phyloP scores from a whole-genome alignment of 1,139 yeast species.

The Nematodospora anomalae region DNA sequence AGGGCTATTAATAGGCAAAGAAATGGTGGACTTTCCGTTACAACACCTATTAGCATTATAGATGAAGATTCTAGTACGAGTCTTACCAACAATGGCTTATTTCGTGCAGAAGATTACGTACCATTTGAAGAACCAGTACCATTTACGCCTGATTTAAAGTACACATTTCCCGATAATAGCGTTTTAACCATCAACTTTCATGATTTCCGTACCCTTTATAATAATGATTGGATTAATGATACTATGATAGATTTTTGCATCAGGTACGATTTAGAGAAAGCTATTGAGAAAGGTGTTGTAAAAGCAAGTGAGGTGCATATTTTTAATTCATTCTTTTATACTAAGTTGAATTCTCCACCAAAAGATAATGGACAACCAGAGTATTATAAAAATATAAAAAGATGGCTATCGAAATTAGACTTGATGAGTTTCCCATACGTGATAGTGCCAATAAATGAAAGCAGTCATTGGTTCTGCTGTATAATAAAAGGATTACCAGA shows the following conservation, averaged over 20 bases:
- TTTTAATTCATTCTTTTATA: conserved; percentile 83
- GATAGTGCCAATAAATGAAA: conserved; percentile 80
- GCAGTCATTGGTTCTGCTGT: conserved; percentile 87
- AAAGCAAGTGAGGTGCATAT: conserved; percentile 47
- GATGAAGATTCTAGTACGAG: background rate
- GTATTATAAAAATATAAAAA: conserved; percentile 63
- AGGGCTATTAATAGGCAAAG: conserved; percentile 4
- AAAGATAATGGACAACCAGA: conserved; percentile 20
- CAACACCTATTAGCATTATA: background rate
- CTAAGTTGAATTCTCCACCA: conserved; percentile 49
- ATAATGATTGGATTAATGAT: conserved; percentile 77
- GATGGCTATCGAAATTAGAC: conserved; percentile 78
- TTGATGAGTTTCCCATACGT: conserved; percentile 61
- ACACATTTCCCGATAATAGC: conserved; percentile 49
- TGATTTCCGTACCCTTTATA: conserved; percentile 68
- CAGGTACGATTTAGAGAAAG: conserved; percentile 53
- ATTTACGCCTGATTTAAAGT: conserved; percentile 54
- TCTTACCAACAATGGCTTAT: conserved; percentile 3
- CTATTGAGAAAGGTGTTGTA: conserved; percentile 23
- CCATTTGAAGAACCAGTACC: conserved; percentile 22
- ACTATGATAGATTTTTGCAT: conserved; percentile 70
- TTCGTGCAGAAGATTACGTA: conserved; percentile 12
- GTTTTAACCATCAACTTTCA: conserved; percentile 52
- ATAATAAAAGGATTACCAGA: conserved; percentile 53
- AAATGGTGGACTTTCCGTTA: conserved; percentile 3